Base-by-base conservation (phyloP, 148 eudicot species). In the Heliosperma pusillum region DNA sequence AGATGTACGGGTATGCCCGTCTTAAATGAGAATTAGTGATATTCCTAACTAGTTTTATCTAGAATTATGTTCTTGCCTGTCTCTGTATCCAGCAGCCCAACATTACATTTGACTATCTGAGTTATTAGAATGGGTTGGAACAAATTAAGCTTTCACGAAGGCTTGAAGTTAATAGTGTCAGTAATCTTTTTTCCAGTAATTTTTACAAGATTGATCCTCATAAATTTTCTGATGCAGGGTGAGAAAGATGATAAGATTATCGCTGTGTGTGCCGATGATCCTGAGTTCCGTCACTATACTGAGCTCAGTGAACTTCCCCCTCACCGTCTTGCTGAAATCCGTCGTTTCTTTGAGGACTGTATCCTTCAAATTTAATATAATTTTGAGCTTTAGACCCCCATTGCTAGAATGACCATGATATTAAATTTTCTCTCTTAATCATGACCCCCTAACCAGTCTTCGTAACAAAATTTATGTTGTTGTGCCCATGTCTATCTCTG, bases 191-290 rank as follows among this genome's bases (percentile, higher is more conserved):
- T 66, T 50, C 27, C 71, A 17, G 92, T 24, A 25, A 70, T 47
- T 33, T 0, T 25, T 25, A 33, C 24, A 57, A 22, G 53, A 15
- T 61, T 40, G 7, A 17, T 50, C 17, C 11, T 26, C 9, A 30
- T 40, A 3, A 11, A 3, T 13, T 50, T 33, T 19, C 24, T 64
- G 63, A 44, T 66, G 69, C 84, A 93, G 98, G 98, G 94, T 66
- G 97, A 93, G 76, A 89, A 85, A 72, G 98, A 93, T 85, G 98
- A 93, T 90, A 91, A 93, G 72, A 91, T 93, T 29, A 93, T 91
- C 69, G 98, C 98, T 65, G 97, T 93, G 36, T 93, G 98, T 80
- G 92, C 90, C 71, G 97, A 93, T 83, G 98, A 93, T 73, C 98
- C 98, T 45, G 97, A 93, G 78, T 93, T 83, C 81, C 92, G 92